Conservation (phyloP, 75 land plant species). For the Ceratopteris richardii region DNA sequence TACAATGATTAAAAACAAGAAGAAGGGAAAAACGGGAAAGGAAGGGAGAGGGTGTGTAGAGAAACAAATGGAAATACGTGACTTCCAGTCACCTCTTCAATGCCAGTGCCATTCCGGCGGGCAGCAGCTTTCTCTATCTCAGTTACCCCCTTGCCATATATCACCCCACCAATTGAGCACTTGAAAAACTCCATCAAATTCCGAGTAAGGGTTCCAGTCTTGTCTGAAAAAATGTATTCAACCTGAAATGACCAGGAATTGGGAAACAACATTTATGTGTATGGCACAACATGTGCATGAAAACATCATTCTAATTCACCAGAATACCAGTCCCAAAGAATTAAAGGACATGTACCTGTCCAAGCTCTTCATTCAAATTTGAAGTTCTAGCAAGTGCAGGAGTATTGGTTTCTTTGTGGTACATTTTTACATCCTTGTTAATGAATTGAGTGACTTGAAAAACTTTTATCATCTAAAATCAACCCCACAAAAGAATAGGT, state of each 20-base stretch:
- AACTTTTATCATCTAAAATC: constrained; percentile 89
- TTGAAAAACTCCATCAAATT: constrained; percentile 99
- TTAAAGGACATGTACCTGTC: constrained; percentile 61
- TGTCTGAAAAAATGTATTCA: constrained; percentile 95
- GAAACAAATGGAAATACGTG: too few relatives aligned
- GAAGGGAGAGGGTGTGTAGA: too few relatives aligned
- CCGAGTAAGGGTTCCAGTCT: constrained; percentile 96
- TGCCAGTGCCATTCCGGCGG: constrained; percentile 43
- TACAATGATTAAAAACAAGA: too few relatives aligned
- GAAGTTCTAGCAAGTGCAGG: constrained; percentile 96
- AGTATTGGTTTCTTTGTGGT: constrained; percentile 70
- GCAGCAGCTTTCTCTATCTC: constrained; percentile 85
- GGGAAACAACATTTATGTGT: too few relatives aligned
- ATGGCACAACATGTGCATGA: too few relatives aligned
- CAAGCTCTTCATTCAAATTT: constrained; percentile 98
- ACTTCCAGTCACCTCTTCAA: constrained; percentile 79
- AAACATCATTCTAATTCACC: too few relatives aligned
- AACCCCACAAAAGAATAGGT: neutral
- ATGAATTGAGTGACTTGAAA: constrained; percentile 87
- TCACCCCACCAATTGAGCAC: constrained; percentile 88
- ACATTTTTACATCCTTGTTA: constrained; percentile 87
- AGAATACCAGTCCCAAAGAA: constrained; percentile 47
- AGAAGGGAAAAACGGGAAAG: too few relatives aligned
- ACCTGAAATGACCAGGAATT: too few relatives aligned
- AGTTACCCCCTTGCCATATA: constrained; percentile 92